Percentiles rank a stretch among this genome's conserved stretches.
These are phyloP conservation scores for Metarhizium humberi DNA, from an alignment of 2,329 filamentous ascomycete species.

Conservation along the genomic window DNA sequence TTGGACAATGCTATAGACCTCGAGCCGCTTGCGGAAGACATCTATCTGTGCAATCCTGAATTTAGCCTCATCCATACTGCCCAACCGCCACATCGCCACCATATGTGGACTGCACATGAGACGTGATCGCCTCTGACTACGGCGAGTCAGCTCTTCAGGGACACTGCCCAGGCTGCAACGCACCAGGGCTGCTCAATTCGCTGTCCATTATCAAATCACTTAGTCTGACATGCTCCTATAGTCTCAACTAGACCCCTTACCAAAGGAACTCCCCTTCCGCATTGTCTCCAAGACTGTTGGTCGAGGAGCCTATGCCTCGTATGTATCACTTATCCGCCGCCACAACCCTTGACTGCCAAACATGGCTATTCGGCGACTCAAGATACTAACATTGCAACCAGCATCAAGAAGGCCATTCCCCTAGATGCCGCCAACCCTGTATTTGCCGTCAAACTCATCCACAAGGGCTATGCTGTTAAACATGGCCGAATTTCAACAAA, in stretches of 20 bases:
- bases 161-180: neutral
- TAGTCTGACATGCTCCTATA: constrained; percentile 22
- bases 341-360: neutral
- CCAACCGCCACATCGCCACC: neutral
- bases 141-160: neutral
- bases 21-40: neutral
- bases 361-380: neutral
- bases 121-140: neutral
- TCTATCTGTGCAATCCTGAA: neutral
- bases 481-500: constrained; percentile 82
- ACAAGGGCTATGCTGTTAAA: constrained; percentile 88
- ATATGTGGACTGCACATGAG: neutral
- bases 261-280: constrained; percentile 78
- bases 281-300: constrained; percentile 96
- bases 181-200: too few relatives aligned
- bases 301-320: constrained; percentile 96
- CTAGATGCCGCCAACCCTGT: constrained; percentile 59
- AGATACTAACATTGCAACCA: constrained; percentile 24
- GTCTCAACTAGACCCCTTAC: constrained; percentile 84
- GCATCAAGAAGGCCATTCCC: constrained; percentile 88
- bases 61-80: neutral
- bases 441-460: constrained; percentile 97
- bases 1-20: neutral
- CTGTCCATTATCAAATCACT: neutral
- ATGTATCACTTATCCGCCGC: constrained; percentile 17